These are phyloP conservation scores for Acacia pycnantha DNA, from an alignment of 331 rosid species.

Conservation along the genomic window DNA sequence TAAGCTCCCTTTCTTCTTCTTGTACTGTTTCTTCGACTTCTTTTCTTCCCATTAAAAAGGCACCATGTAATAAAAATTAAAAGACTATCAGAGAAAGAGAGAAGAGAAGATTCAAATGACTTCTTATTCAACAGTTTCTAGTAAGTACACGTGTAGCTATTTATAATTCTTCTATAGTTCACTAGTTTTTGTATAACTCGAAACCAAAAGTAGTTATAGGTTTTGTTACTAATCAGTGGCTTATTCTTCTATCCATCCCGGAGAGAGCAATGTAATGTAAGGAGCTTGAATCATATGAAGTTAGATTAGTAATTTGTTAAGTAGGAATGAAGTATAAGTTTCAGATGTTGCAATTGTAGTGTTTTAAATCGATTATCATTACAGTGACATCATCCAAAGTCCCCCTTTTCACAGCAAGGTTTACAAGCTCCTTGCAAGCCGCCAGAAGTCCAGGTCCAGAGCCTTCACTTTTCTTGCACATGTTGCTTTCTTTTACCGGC, in stretches of 20 bases:
- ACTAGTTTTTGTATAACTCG: no score
- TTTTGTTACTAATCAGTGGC: no score
- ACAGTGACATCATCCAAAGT: slow-evolving; percentile 69
- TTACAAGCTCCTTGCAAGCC: slow-evolving; percentile 70
- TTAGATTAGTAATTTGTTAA: no score
- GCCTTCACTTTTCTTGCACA: slow-evolving; percentile 21
- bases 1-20: neutral
- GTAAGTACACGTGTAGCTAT: no score
- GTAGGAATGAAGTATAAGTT: neutral
- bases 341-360: slow-evolving; percentile 32
- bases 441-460: slow-evolving; percentile 41
- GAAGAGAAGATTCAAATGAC: no score
- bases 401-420: slow-evolving; percentile 56
- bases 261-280: neutral
- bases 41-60: neutral
- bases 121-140: no score
- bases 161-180: no score
- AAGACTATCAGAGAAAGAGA: neutral
- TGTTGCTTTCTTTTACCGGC: slow-evolving; percentile 32
- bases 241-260: no score
- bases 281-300: neutral
- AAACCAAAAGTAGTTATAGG: no score
- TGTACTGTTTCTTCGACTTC: neutral
- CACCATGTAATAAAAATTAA: neutral
- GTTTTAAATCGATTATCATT: slow-evolving; percentile 56